Percentiles rank a stretch among this genome's conserved stretches.
Conservation (phyloP, 768 basidiomycete species). For the Saitozyma sp. region DNA sequence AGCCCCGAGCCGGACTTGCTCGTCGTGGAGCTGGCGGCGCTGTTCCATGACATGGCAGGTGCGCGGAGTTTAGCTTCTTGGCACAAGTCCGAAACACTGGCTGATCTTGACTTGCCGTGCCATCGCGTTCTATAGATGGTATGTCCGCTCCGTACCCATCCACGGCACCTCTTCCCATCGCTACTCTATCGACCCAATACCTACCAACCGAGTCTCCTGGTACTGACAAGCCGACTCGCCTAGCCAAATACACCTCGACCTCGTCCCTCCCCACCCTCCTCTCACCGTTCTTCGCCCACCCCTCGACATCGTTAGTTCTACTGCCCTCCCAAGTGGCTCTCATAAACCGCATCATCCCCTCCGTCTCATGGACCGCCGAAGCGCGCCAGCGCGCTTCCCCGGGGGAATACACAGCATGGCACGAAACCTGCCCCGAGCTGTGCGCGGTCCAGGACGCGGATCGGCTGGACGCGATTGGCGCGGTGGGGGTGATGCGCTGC, state of each 20-base stretch:
- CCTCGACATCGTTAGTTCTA: constrained; percentile 7
- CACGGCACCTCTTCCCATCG: background rate
- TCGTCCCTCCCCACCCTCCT: constrained; percentile 23
- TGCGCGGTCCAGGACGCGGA: constrained; percentile 82
- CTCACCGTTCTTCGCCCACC: constrained; percentile 10
- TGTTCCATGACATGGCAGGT: constrained; percentile 80
- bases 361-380: background rate
- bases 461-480: constrained; percentile 74
- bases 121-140: constrained; percentile 55
- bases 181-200: background rate
- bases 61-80: constrained; percentile 55
- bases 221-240: no score
- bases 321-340: constrained; percentile 9
- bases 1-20: constrained; percentile 64
- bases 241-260: constrained; percentile 36
- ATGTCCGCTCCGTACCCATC: background rate
- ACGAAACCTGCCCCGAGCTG: constrained; percentile 69
- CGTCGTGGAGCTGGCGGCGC: constrained; percentile 77
- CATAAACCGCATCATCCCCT: constrained; percentile 52
- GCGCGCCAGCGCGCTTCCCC: background rate
- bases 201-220: background rate
- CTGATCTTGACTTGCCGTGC: constrained; percentile 63
- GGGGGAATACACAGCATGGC: constrained; percentile 58
- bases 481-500: constrained; percentile 73
- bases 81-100: constrained; percentile 55